Evolutionary conservation across 2,329 filamentous ascomycete genomes (phyloP), one percentile per base, ranked within the genome.

Genomic region (Escovopsis sp.): DNA sequence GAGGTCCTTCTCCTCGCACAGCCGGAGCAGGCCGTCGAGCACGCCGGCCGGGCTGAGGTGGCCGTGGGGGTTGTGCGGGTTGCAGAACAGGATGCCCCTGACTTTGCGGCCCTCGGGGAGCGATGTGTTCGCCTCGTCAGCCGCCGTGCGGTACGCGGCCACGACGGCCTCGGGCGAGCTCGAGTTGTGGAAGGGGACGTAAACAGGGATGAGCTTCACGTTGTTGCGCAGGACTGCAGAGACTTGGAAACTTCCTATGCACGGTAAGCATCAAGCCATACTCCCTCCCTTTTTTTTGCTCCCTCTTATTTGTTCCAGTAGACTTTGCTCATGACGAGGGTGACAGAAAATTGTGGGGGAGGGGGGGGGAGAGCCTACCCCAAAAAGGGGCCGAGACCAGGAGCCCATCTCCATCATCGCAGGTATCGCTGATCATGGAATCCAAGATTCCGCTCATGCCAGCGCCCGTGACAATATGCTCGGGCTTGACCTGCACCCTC

Each of bases 21-120:
- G 42, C 28, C 38, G 28, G 4, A 45, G 30, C n/a, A 45, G 32
- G 3, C 36, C 39, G 18, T 45, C 43, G 9, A 45, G 28, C 6
- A 34, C 40, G n/a, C 42, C 15, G 10, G 30, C n/a, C n/a, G 43
- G 43, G 30, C 35, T 42, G 15, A 45, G 42, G 33, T 45, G 43
- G 15, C 43, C 43, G 15, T 38, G 30, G 11, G 43, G 43, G 26
- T 45, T 45, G 12, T 45, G 43, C 6, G 43, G 43, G 30, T 42
- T 45, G 32, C 43, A 45, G 28, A 45, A 45, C 4, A 45, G 32
- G 10, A 45, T 42, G 11, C 39, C 43, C 19, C 40, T 34, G 12
- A 45, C 40, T 9, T 32, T 41, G 36, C 39, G 38, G 8, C 28
- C 28, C 8, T 32, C 28, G 28, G 8, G 8, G 11, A 32, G 28